Percentiles rank a stretch among this genome's conserved stretches.
phyloP scores from a whole-genome alignment of 331 rosid genomes.

The Rhamnella rubrinervis region DNA sequence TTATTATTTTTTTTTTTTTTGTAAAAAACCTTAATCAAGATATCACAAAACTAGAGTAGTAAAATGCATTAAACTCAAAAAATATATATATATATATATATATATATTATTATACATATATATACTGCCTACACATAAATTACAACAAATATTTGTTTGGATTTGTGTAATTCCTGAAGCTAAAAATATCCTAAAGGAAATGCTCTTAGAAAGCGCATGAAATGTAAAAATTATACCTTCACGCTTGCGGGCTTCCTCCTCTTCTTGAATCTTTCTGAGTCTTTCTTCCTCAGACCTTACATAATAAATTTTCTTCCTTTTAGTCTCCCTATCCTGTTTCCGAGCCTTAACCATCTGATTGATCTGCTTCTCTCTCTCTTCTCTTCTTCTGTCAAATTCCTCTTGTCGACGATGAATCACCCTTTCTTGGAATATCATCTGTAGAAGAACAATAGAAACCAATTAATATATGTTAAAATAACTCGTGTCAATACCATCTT shows the following conservation, averaged over 20 bases:
- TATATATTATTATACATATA: no score
- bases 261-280: conserved; percentile 59
- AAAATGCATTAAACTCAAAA: no score
- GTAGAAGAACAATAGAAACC: background rate
- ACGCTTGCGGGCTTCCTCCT: conserved; percentile 72
- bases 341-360: conserved; percentile 59
- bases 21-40: no score
- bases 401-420: conserved; percentile 64
- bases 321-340: conserved; percentile 61
- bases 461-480: background rate
- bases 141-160: no score
- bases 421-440: conserved; percentile 66
- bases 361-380: conserved; percentile 68
- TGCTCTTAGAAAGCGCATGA: background rate
- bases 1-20: no score
- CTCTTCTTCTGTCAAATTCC: conserved; percentile 58
- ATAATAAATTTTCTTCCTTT: conserved; percentile 73
- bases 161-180: no score
- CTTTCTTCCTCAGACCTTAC: conserved; percentile 78
- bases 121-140: no score
- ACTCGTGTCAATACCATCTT: background rate
- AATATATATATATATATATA: no score
- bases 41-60: no score
- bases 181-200: background rate
- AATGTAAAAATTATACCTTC: conserved; percentile 53